Conservation (phyloP, 179 eudicot genomes). For the Corrigiola litoralis region DNA sequence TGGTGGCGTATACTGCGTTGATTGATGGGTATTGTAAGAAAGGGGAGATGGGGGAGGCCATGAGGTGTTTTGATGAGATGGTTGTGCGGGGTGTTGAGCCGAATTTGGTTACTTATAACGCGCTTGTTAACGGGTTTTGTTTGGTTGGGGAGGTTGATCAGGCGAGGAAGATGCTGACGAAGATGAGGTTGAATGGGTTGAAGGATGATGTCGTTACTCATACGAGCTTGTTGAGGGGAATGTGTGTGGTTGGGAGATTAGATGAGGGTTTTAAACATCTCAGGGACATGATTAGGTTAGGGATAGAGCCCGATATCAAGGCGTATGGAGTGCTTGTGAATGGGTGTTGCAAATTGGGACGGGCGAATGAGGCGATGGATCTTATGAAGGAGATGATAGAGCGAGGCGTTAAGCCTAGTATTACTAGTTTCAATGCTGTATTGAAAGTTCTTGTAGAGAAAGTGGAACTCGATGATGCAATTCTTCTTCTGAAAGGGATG, state of each 20-base stretch:
- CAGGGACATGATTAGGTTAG: slow-evolving; percentile 31
- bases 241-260: slow-evolving; percentile 34
- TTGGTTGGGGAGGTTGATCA: slow-evolving; percentile 42
- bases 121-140: slow-evolving; percentile 64
- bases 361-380: slow-evolving; percentile 29
- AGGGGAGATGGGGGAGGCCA: slow-evolving; percentile 54
- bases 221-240: slow-evolving; percentile 42
- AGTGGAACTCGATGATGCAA: slow-evolving; percentile 31
- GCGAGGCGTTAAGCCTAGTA: slow-evolving; percentile 23
- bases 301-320: slow-evolving; percentile 27
- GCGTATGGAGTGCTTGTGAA: slow-evolving; percentile 33
- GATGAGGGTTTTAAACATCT: slow-evolving; percentile 34
- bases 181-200: slow-evolving; percentile 36
- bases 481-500: slow-evolving; percentile 36
- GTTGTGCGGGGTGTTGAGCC: slow-evolving; percentile 44
- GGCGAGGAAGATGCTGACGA: slow-evolving; percentile 34
- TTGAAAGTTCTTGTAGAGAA: slow-evolving; percentile 21
- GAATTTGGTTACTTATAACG: slow-evolving; percentile 48
- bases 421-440: slow-evolving; percentile 34
- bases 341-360: slow-evolving; percentile 32
- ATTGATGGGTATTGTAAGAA: slow-evolving; percentile 66
- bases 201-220: slow-evolving; percentile 32
- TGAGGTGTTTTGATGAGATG: slow-evolving; percentile 53
- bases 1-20: slow-evolving; percentile 49
- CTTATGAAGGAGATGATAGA: slow-evolving; percentile 32